A percentile compares a stretch with the other conserved stretches of the same genome.
Conservation (phyloP, 208 protist species). For the Herpetomonas muscarum region DNA sequence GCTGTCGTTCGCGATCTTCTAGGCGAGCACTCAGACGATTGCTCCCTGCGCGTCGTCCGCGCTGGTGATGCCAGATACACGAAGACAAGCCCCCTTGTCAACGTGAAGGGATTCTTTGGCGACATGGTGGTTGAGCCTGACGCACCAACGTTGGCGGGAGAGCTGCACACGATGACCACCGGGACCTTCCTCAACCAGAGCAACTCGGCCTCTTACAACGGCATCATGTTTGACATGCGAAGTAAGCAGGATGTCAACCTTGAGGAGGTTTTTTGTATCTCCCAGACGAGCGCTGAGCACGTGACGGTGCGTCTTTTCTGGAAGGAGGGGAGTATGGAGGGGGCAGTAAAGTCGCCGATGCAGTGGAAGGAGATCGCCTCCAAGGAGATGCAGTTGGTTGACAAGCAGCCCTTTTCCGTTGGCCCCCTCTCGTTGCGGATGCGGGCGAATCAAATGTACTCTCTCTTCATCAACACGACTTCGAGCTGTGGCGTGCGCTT, state of each 20-base stretch:
- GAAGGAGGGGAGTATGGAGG: constrained; percentile 85
- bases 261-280: constrained; percentile 86
- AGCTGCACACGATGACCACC: constrained; percentile 65
- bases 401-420: constrained; percentile 75
- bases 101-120: constrained; percentile 45
- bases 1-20: constrained; percentile 1
- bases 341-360: constrained; percentile 48
- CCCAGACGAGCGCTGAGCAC: constrained; percentile 71
- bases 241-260: constrained; percentile 78
- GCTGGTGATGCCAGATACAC: constrained; percentile 25
- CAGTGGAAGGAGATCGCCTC: constrained; percentile 69
- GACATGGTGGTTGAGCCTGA: constrained; percentile 45
- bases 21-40: constrained; percentile 1
- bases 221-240: constrained; percentile 90
- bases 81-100: constrained; percentile 40
- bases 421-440: constrained; percentile 66
- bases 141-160: constrained; percentile 30
- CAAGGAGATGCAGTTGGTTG: constrained; percentile 58
- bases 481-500: constrained; percentile 84
- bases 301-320: constrained; percentile 84
- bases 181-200: constrained; percentile 65
- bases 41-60: constrained; percentile 12
- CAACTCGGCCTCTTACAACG: constrained; percentile 86
- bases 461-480: constrained; percentile 86
- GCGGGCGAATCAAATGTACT: constrained; percentile 69